Conservation (phyloP, 345 rosid species). For the Citrus trifoliata region DNA sequence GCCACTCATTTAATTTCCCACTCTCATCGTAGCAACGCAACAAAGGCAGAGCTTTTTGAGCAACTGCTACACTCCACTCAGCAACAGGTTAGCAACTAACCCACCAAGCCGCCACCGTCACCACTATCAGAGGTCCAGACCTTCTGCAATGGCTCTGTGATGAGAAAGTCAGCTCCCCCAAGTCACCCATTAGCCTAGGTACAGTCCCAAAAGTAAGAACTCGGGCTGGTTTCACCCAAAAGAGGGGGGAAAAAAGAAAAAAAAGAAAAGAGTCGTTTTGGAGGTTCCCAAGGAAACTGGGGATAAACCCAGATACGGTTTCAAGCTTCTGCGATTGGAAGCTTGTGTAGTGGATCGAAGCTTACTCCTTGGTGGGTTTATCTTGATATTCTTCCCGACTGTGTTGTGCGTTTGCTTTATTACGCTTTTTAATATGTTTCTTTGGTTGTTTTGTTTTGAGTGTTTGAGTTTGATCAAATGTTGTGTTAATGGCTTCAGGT, state of each 20-base stretch:
- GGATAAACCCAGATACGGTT: conserved; percentile 83
- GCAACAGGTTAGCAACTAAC: neutral
- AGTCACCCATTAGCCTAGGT: conserved; percentile 55
- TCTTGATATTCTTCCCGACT: conserved; percentile 72
- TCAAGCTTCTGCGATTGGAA: conserved; percentile 72
- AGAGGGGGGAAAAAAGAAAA: conserved; percentile 12
- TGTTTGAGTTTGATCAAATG: conserved; percentile 29
- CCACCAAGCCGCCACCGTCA: conserved; percentile 16
- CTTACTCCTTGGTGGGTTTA: conserved; percentile 77
- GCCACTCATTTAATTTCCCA: no score
- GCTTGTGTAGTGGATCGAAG: conserved; percentile 64
- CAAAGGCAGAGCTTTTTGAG: conserved; percentile 15
- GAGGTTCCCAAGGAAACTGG: conserved; percentile 71
- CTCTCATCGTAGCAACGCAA: no score
- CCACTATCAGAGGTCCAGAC: conserved; percentile 29
- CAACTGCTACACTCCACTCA: conserved; percentile 26
- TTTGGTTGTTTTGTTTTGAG: conserved; percentile 11
- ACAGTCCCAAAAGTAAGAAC: conserved; percentile 15
- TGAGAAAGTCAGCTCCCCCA: conserved; percentile 55
- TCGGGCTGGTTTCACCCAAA: no score
- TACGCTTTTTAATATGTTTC: neutral
- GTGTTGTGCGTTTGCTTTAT: conserved; percentile 27
- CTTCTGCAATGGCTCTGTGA: conserved; percentile 81
- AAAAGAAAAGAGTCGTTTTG: conserved; percentile 69
- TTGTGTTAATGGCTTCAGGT: conserved; percentile 40